Percentiles rank a stretch among this genome's conserved stretches.
These are phyloP conservation scores for Nicotiana obtusifolia DNA, from an alignment of 257 asterid genomes.

Conservation along the genomic window DNA sequence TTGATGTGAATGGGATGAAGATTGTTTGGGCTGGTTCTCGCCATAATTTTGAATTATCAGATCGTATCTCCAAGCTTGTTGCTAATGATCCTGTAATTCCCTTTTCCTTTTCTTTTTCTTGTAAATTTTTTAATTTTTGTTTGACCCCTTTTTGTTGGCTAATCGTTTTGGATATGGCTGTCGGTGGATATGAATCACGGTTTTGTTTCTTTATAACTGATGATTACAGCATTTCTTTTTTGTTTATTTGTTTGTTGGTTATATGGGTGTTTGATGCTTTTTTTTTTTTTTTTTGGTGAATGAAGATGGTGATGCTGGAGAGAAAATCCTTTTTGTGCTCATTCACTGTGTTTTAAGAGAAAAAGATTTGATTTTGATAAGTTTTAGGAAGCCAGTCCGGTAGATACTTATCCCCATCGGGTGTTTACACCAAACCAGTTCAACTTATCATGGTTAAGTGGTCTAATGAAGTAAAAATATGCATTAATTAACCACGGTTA, in stretches of 20 bases:
- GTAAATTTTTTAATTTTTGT: not conserved
- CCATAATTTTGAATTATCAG: constrained; percentile 54
- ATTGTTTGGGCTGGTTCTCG: constrained; percentile 94
- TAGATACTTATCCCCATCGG: too few relatives aligned
- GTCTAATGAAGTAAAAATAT: too few relatives aligned
- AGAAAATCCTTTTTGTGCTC: not conserved
- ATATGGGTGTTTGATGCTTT: not conserved
- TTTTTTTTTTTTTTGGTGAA: not conserved
- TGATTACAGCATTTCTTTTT: not conserved
- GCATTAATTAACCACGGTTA: too few relatives aligned
- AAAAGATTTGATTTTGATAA: not conserved
- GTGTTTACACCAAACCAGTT: too few relatives aligned
- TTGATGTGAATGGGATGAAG: constrained; percentile 87
- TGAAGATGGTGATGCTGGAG: not conserved
- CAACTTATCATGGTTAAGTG: too few relatives aligned
- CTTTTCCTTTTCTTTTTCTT: not conserved
- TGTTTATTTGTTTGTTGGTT: not conserved
- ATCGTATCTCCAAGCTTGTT: constrained; percentile 94
- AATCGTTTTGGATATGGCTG: not conserved
- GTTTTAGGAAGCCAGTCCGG: not conserved
- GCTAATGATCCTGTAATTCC: constrained; percentile 77
- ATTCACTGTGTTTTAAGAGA: not conserved
- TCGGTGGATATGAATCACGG: not conserved
- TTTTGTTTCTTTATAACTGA: not conserved
- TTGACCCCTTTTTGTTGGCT: not conserved